Evolutionary conservation across 768 basidiomycete species (phyloP).

Genomic region (Xerocomellus amylosporus): DNA sequence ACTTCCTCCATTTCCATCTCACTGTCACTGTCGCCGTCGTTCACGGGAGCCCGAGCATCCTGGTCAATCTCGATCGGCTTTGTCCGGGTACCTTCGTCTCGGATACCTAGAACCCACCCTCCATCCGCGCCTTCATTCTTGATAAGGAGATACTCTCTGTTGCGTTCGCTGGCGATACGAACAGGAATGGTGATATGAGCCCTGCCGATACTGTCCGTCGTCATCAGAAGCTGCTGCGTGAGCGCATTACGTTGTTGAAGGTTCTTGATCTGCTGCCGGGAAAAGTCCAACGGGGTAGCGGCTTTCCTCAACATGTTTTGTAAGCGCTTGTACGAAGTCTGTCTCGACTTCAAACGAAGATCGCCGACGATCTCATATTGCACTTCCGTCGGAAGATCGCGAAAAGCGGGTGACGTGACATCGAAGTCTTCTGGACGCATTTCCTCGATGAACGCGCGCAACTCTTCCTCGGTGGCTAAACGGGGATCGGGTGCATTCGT

Average conservation of each 20-base stretch:
- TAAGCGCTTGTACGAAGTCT: constrained; percentile 88
- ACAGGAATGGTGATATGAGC: constrained; percentile 89
- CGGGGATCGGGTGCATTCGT: constrained; percentile 77
- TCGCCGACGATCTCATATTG: constrained; percentile 99
- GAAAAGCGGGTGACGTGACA: constrained; percentile 83
- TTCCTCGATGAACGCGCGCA: constrained; percentile 89
- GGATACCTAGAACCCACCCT: constrained; percentile 92
- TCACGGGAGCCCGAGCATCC: constrained; percentile 40
- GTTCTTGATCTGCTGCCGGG: constrained; percentile 91
- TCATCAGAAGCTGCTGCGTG: constrained; percentile 89
- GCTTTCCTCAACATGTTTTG: constrained; percentile 85
- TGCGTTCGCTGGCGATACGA: constrained; percentile 92
- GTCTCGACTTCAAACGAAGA: constrained; percentile 88
- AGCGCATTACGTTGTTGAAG: constrained; percentile 84
- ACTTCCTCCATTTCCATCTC: constrained; percentile 83
- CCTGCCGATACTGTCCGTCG: constrained; percentile 90
- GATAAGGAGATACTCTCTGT: constrained; percentile 90
- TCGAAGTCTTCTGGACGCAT: constrained; percentile 97
- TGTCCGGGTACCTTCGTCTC: constrained; percentile 77
- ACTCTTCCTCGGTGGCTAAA: constrained; percentile 93
- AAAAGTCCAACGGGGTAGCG: constrained; percentile 88
- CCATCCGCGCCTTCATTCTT: constrained; percentile 86
- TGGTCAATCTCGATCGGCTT: constrained; percentile 88
- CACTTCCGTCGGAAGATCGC: constrained; percentile 90
- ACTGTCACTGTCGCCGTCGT: constrained; percentile 45